Percentiles rank a stretch among this genome's conserved stretches.
Conservation (phyloP, 768 basidiomycete species). For the Leucosporidium creatinivorum region DNA sequence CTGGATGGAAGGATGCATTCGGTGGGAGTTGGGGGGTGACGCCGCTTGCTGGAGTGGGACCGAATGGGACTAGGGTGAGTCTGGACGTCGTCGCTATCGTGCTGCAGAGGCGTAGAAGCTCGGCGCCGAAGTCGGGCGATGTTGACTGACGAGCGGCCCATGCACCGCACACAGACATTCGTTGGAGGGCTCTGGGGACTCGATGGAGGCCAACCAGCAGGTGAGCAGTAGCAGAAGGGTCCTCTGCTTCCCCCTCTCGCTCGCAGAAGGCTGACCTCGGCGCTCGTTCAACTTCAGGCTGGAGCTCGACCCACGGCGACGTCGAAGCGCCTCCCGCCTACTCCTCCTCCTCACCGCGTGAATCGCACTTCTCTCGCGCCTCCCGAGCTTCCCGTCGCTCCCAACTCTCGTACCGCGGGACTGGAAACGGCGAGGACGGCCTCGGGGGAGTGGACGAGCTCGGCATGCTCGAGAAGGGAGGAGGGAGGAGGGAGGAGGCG, state of each 20-base stretch:
- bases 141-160: too few relatives aligned
- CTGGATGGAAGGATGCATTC: too few relatives aligned
- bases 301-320: background rate
- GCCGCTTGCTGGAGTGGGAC: background rate
- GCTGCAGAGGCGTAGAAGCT: too few relatives aligned
- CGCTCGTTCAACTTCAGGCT: conserved; percentile 6
- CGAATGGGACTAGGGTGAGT: background rate
- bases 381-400: conserved; percentile 13
- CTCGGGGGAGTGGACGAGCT: background rate
- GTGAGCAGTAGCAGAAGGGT: background rate
- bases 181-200: background rate
- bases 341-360: conserved; percentile 2
- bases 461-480: conserved; percentile 13
- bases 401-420: background rate
- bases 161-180: too few relatives aligned
- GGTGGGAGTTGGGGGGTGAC: background rate
- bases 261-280: background rate
- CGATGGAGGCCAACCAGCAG: background rate
- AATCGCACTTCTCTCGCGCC: conserved; percentile 25
- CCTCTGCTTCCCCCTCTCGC: too few relatives aligned
- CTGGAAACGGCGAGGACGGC: background rate
- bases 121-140: too few relatives aligned
- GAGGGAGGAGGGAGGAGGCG: background rate
- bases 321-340: background rate
- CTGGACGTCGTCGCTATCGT: too few relatives aligned